Base-by-base conservation (phyloP, 2,329 filamentous ascomycete genomes). In the Pleomassaria siparia region DNA sequence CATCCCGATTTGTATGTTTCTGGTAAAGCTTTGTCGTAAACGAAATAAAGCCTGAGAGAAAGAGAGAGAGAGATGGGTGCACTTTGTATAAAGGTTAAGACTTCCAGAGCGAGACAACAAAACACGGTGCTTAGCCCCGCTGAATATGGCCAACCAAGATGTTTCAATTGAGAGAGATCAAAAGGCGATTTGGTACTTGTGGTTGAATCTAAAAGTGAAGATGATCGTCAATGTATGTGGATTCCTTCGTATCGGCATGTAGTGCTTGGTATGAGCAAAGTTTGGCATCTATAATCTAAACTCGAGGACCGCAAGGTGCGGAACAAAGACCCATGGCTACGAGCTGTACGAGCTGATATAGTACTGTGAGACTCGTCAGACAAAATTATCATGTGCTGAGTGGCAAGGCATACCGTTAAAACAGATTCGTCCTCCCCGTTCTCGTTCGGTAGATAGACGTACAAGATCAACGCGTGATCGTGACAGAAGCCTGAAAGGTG, bases 401-500 rank as follows among this genome's bases (percentile, higher is more conserved):
- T n/a, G 22, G n/a, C 12, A 15, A 20, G 15, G 24, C 58, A 70
- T 73, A 89, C 87, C 37, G 89, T 92, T 46, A 94, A 76, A 24
- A 91, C 87, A 2, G 85, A 87, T 59, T 89, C 86, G 20, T 88
- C 85, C 1, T 79, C 80, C 2, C 78, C 79, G 61, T 86, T 84
- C 48, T 90, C 87, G 43, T 85, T 84, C 57, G 86, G 80, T 25
- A 94, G 78, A 59, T 91, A 94, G 2, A 94, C 89, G 63, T 94
- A 94, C 21, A 94, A 74, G 32, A 94, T 89, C 53, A 95, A 70
- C 2, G 89, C 88, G 67, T 91, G 85, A 44, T 89, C 87, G 62
- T 94, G 80, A 30, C 85, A 85, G 69, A 95, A 91, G 66, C 79
- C 78, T 81, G 35, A 11, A 10, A 13, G 15, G 53, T 40, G 12